Conservation (phyloP, 2,329 filamentous ascomycete species). For the Podosphaera fusca region DNA sequence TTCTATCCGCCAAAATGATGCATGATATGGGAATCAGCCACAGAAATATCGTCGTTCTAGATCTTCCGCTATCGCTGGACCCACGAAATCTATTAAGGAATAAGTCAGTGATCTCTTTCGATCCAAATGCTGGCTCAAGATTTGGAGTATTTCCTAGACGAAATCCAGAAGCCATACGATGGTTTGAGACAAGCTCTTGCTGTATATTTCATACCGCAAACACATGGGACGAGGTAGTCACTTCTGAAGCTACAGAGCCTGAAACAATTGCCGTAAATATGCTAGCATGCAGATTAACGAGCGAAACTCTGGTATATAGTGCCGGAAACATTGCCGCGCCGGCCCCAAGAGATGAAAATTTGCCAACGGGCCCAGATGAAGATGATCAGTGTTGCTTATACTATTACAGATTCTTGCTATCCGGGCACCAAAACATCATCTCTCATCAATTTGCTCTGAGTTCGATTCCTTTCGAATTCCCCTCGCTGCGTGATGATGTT, state of each 20-base stretch:
- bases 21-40: slow-evolving; percentile 50
- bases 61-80: slow-evolving; percentile 42
- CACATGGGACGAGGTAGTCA: slow-evolving; percentile 33
- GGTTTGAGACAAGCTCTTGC: slow-evolving; percentile 45
- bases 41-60: slow-evolving; percentile 40
- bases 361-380: slow-evolving; percentile 18
- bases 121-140: slow-evolving; percentile 30
- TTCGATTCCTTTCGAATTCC: slow-evolving; percentile 45
- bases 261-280: slow-evolving; percentile 30
- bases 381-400: slow-evolving; percentile 47
- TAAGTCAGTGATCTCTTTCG: slow-evolving; percentile 33
- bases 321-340: slow-evolving; percentile 38
- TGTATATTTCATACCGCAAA: slow-evolving; percentile 54
- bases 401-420: slow-evolving; percentile 38
- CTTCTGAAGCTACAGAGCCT: slow-evolving; percentile 4
- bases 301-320: slow-evolving; percentile 38
- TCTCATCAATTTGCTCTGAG: slow-evolving; percentile 40
- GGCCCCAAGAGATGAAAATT: slow-evolving; percentile 14
- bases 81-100: slow-evolving; percentile 35
- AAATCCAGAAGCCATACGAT: slow-evolving; percentile 30
- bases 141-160: slow-evolving; percentile 46
- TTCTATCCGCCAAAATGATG: slow-evolving; percentile 47
- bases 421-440: slow-evolving; percentile 19
- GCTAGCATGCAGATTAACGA: slow-evolving; percentile 42
- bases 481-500: slow-evolving; percentile 28